These are phyloP conservation scores for Trichoderma citrinoviride DNA, from an alignment of 2,329 filamentous ascomycete species.

Conservation along the genomic window DNA sequence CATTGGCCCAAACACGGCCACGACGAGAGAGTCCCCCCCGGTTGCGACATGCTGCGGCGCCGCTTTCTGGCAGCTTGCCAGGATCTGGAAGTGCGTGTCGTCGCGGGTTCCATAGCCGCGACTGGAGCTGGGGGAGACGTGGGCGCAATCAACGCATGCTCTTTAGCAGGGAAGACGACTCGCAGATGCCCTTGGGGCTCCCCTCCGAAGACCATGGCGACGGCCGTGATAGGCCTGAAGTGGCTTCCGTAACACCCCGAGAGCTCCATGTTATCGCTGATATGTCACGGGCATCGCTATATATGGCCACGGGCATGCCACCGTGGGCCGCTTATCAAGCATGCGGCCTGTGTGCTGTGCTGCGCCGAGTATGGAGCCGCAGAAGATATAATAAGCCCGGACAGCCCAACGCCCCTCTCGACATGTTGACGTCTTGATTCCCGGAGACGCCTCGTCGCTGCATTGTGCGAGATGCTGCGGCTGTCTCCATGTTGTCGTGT, in stretches of 20 bases:
- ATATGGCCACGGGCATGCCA: background rate
- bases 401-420: background rate
- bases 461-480: background rate
- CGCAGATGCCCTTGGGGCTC: background rate
- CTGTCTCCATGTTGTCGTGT: background rate
- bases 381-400: conserved; percentile 3
- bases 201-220: background rate
- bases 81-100: conserved; percentile 15
- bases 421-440: background rate
- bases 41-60: background rate
- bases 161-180: conserved; percentile 1
- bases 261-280: background rate
- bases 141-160: conserved; percentile 20
- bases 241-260: background rate
- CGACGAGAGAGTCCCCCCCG: background rate
- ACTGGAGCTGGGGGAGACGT: conserved; percentile 7
- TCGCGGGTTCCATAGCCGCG: background rate
- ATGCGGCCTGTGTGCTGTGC: background rate
- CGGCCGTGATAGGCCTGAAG: background rate
- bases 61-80: background rate
- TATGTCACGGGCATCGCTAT: background rate
- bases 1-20: conserved; percentile 16
- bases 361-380: background rate
- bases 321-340: background rate
- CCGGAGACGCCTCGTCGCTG: background rate